Evolutionary conservation across 257 asterid genomes (phyloP), one percentile per base, ranked within the genome.

Genomic region (Nicotiana paniculata): DNA sequence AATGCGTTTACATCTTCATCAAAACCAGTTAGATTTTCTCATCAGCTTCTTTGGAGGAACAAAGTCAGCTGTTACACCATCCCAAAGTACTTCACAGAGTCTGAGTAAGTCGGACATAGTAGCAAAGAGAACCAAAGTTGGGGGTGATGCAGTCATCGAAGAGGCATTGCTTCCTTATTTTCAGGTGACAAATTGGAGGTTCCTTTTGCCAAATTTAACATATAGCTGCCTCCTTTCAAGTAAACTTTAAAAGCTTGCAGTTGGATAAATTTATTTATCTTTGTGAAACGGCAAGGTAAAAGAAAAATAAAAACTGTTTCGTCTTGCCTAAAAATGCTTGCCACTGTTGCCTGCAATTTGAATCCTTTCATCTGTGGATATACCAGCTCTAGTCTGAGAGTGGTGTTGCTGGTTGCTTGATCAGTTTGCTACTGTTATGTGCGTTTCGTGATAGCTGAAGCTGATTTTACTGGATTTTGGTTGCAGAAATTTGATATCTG

Each of bases 81-180:
- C 88, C 68, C 83, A 85, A 28, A 85, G 80, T 85, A 81, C 87
- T 83, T 78, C 86, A 66, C 80, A 81, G 83, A 89, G 85, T 87
- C 82, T 61, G 28, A 79, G 84, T 85, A 90, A 87, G 84, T 72
- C 90, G 53, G 91, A 87, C 82, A 87, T 85, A 82, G 83, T 86
- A 72, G 64, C 87, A 81, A 87, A 86, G 83, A 85, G 85, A 80
- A 86, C 85, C 84, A 83, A 82, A 86, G 72, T 86, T 70, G 88
- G 88, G 66, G 89, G 90, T 68, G 77, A 58, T 79, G 77, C 85
- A 81, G 83, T 91, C 86, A 87, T 75, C 80, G 92, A 89, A 84
- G 98, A 96, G 92, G 98, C 98, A 84, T 87, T 93, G 89, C 98
- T 93, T 84, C 88, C 98, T 74, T 94, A 91, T 89, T 94, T 96